Conservation (phyloP, 345 rosid genomes). For the Aquilaria sinensis region DNA sequence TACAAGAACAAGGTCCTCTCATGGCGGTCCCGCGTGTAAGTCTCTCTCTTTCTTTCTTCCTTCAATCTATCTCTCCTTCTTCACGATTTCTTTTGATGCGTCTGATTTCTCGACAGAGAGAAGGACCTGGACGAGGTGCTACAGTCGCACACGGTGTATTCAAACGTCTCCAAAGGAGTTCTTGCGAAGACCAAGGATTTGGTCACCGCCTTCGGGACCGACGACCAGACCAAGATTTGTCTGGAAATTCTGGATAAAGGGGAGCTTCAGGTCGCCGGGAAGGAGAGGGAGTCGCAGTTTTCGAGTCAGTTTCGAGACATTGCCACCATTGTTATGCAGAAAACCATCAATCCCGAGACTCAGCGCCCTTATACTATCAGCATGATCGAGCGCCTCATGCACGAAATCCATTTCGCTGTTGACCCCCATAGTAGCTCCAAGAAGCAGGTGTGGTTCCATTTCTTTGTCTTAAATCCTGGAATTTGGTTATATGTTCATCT, state of each 20-base stretch:
- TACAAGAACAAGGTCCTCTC: conserved; percentile 98
- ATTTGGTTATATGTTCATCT: no score
- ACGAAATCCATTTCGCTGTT: conserved; percentile 89
- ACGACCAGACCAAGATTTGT: conserved; percentile 74
- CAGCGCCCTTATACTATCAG: conserved; percentile 90
- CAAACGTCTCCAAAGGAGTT: conserved; percentile 89
- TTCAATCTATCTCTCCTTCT: background rate
- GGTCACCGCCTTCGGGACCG: conserved; percentile 58
- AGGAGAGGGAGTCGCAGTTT: conserved; percentile 89
- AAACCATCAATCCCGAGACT: conserved; percentile 89
- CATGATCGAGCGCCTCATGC: conserved; percentile 94
- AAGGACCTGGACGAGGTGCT: conserved; percentile 93
- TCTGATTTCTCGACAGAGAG: conserved; percentile 39
- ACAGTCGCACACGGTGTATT: conserved; percentile 90
- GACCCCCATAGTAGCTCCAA: conserved; percentile 84
- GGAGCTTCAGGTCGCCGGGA: conserved; percentile 97
- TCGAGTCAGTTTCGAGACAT: conserved; percentile 94
- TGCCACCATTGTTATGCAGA: conserved; percentile 94
- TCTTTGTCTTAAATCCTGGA: no score
- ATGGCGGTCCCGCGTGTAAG: conserved; percentile 98
- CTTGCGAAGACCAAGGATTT: conserved; percentile 87
- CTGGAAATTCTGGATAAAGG: conserved; percentile 94
- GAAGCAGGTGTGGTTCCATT: conserved; percentile 57
- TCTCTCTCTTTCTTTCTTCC: background rate
- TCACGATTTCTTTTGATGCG: background rate